Conservation (phyloP, 345 rosid species). For the Aquilaria sinensis region DNA sequence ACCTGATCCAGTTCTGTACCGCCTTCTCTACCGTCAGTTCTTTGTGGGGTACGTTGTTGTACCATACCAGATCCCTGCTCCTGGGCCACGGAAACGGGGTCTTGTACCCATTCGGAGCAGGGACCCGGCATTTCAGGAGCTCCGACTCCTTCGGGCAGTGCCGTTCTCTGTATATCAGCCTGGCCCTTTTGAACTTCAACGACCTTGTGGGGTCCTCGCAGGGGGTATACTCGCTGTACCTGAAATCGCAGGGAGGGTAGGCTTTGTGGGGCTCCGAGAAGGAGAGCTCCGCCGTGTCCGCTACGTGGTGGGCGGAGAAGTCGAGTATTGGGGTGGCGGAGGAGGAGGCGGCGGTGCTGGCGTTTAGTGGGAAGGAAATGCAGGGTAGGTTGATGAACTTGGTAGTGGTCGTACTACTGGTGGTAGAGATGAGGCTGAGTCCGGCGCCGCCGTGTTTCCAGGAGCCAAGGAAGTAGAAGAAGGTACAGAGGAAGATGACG, state of each 20-base stretch:
- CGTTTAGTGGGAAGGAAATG: neutral
- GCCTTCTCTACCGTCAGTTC: constrained; percentile 65
- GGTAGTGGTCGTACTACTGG: neutral
- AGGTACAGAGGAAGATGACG: constrained; percentile 29
- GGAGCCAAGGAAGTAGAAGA: constrained; percentile 37
- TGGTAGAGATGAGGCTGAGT: neutral
- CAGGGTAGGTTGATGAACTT: too few species aligned
- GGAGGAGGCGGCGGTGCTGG: constrained; percentile 1
- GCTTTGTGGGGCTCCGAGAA: constrained; percentile 3
- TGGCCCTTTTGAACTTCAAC: constrained; percentile 19
- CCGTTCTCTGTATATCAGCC: constrained; percentile 49
- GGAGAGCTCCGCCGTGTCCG: constrained; percentile 1
- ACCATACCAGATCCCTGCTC: constrained; percentile 54
- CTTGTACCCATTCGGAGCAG: constrained; percentile 47
- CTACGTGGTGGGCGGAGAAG: constrained; percentile 28
- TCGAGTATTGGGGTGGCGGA: constrained; percentile 14
- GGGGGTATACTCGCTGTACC: constrained; percentile 39
- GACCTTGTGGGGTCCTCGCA: constrained; percentile 38
- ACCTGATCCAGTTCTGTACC: constrained; percentile 57
- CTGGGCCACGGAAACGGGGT: constrained; percentile 54
- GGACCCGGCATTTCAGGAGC: constrained; percentile 42
- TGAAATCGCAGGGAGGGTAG: constrained; percentile 24
- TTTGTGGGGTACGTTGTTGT: constrained; percentile 64
- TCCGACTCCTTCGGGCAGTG: constrained; percentile 46
- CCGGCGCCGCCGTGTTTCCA: constrained; percentile 17